Evolutionary conservation across 164 flowering plant genomes (phyloP).

Genomic region (Chimonanthus praecox): DNA sequence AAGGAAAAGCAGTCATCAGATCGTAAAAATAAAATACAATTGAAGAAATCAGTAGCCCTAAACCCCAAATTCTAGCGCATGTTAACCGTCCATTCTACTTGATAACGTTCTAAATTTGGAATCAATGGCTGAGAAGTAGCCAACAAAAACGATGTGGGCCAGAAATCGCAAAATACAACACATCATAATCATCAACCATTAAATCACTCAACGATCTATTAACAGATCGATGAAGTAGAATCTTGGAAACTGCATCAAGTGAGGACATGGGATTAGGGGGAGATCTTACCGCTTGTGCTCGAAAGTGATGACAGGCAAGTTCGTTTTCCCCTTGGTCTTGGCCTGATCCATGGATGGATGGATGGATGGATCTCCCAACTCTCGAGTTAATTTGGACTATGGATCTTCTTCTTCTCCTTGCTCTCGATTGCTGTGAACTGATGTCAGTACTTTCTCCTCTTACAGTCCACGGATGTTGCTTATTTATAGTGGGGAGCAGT

Average conservation of each 20-base stretch:
- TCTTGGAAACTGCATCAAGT: neutral
- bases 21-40: neutral
- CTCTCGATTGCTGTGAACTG: neutral
- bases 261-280: neutral
- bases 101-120: neutral
- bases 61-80: neutral
- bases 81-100: too few species aligned
- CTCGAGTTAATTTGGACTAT: conserved; percentile 27
- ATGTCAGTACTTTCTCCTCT: too few species aligned
- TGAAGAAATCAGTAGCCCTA: conserved; percentile 8
- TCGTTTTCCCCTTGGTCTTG: conserved; percentile 38
- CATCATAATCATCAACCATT: neutral
- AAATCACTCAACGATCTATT: neutral
- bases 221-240: neutral
- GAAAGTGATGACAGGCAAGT: conserved; percentile 37
- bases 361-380: conserved; percentile 6
- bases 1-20: neutral
- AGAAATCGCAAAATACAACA: neutral
- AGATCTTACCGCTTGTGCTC: conserved; percentile 63
- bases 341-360: neutral
- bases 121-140: neutral
- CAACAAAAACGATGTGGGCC: too few species aligned
- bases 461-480: too few species aligned
- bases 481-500: neutral
- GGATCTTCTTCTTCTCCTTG: conserved; percentile 4